Evolutionary conservation across 805 yeast species (phyloP).

Genomic region (Yarrowia sp.): DNA sequence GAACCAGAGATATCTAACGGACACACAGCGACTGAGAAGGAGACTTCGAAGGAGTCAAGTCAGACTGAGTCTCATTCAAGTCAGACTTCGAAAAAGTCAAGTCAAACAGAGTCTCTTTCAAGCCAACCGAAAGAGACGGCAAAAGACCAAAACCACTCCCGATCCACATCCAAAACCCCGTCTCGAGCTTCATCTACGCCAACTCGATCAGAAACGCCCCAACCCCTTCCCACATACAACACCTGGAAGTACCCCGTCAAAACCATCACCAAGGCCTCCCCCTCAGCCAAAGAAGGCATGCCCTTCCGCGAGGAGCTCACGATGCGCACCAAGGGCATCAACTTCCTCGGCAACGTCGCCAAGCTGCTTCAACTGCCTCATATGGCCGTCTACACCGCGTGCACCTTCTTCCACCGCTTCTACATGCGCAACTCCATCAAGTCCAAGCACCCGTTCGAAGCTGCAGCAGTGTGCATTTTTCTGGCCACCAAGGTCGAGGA

Average conservation of each 20-base stretch:
- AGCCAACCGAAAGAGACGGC: too few relatives aligned
- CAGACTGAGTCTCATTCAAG: too few relatives aligned
- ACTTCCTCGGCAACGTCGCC: constrained; percentile 48
- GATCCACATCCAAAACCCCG: too few relatives aligned
- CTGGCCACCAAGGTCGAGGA: constrained; percentile 57
- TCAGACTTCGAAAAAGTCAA: too few relatives aligned
- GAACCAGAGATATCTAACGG: too few relatives aligned
- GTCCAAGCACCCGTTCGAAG: constrained; percentile 49
- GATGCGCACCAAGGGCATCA: constrained; percentile 49
- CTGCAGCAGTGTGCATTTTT: constrained; percentile 51
- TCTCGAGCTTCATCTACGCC: not conserved
- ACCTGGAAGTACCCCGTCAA: constrained; percentile 23
- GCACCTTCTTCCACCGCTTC: constrained; percentile 51
- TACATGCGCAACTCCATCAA: constrained; percentile 48
- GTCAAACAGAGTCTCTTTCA: too few relatives aligned
- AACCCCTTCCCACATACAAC: not conserved
- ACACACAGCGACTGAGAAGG: too few relatives aligned
- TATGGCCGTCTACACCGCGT: constrained; percentile 49
- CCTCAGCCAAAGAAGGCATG: constrained; percentile 41
- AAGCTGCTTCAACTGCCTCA: constrained; percentile 47
- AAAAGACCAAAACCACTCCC: too few relatives aligned
- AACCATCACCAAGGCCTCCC: constrained; percentile 37
- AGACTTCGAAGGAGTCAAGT: too few relatives aligned
- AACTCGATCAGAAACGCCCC: not conserved
- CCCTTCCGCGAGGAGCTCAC: constrained; percentile 43